Evolutionary conservation across 2,329 filamentous ascomycete genomes (phyloP), one percentile per base, ranked within the genome.

Genomic region (Westerdykella aurantiaca): DNA sequence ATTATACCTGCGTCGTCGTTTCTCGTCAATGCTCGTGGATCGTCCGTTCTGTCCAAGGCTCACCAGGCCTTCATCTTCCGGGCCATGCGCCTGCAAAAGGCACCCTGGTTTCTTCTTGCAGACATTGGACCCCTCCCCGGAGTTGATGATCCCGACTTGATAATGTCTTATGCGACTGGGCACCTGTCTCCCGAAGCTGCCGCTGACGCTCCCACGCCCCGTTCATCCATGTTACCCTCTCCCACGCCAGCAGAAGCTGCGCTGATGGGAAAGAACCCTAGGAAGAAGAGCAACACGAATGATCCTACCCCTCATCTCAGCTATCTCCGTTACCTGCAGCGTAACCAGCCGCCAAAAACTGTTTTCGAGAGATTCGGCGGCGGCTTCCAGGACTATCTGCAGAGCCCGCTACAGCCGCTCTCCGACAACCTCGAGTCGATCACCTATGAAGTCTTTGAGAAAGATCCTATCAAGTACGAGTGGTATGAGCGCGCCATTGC

Each of bases 361-460:
- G 69, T 74, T 4, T 75, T 87, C 41, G 83, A 87, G 60, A 73
- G 75, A 25, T 86, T 86, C 54, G 82, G 82, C 12, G 72, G 80
- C 16, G 83, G 83, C 2, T 88, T 86, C 55, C 94, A 98, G 60
- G 93, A 98, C 66, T 98, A 93, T 76, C 76, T 98, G 10, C 93
- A 98, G 66, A 90, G 90, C 2, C 93, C 93, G 2, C 74, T 98
- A 34, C 94, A 98, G 65, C 93, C 93, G 0, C 76, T 98, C 12
- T 91, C 91, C 0, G 93, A 98, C 67, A 98, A 98, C 56, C 77
- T 98, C 12, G 94, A 98, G 66, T 95, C 89, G 38, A 86, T 95
- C 34, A 98, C 93, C 0, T 98, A 98, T 66, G 93, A 98, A 64
- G 91, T 97, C 2, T 98, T 98, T 59, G 93, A 98, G 66, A 94